Conservation (phyloP, 2,329 filamentous ascomycete species). For the Dothideomycetes sp. region DNA sequence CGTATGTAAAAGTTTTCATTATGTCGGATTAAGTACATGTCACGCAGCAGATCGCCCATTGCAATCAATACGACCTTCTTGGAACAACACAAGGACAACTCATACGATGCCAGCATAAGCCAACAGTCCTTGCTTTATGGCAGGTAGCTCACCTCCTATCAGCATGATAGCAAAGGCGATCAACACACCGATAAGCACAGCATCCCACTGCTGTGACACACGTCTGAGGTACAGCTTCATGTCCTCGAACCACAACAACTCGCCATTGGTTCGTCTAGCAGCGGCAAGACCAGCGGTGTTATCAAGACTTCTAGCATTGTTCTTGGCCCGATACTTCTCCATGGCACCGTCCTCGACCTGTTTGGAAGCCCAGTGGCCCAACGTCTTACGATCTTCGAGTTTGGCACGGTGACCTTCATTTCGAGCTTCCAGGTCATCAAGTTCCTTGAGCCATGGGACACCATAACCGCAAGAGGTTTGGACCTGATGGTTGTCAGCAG, state of each 20-base stretch:
- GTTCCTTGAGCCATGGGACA: slow-evolving; percentile 43
- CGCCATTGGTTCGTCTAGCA: slow-evolving; percentile 40
- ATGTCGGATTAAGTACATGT: too few species aligned
- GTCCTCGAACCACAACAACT: slow-evolving; percentile 37
- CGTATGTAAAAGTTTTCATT: too few species aligned
- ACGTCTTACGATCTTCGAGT: slow-evolving; percentile 41
- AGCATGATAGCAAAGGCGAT: slow-evolving; percentile 10
- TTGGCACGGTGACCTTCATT: slow-evolving; percentile 19
- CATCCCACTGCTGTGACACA: slow-evolving; percentile 15
- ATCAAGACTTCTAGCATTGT: slow-evolving; percentile 47
- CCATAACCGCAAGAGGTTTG: slow-evolving; percentile 58
- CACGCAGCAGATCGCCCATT: too few species aligned
- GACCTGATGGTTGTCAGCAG: slow-evolving; percentile 22
- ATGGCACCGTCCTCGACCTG: slow-evolving; percentile 39
- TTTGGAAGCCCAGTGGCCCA: slow-evolving; percentile 42
- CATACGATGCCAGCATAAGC: too few species aligned
- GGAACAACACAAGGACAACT: too few species aligned
- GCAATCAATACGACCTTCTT: too few species aligned
- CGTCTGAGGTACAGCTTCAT: slow-evolving; percentile 9
- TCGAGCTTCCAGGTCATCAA: slow-evolving; percentile 11
- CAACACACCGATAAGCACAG: slow-evolving; percentile 14
- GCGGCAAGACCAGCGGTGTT: slow-evolving; percentile 46
- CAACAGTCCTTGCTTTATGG: background rate
- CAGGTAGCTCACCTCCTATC: background rate
- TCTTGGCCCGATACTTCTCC: slow-evolving; percentile 44